Evolutionary conservation across 2,329 filamentous ascomycete species (phyloP).

Genomic region (Verticillium klebahnii): DNA sequence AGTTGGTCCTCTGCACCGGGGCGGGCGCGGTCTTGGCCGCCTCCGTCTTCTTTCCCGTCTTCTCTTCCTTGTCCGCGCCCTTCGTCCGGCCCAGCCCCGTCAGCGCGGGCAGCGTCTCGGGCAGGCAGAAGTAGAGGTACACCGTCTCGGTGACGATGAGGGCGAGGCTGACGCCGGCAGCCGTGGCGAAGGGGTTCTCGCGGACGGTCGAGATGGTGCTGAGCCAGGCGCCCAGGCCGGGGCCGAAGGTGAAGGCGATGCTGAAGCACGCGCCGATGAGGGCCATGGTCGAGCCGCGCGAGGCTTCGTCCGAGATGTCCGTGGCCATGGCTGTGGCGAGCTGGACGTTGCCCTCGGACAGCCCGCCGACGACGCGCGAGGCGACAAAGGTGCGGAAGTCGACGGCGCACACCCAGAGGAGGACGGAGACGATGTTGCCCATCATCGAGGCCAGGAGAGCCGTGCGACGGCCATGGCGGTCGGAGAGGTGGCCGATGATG

Average conservation of each 20-base stretch:
- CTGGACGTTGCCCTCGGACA: slow-evolving; percentile 97
- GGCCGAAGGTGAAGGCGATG: slow-evolving; percentile 94
- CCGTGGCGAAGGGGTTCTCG: slow-evolving; percentile 89
- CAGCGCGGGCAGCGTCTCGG: slow-evolving; percentile 74
- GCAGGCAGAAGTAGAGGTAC: slow-evolving; percentile 79
- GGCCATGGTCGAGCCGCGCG: slow-evolving; percentile 88
- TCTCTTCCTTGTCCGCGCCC: slow-evolving; percentile 19
- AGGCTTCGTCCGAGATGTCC: slow-evolving; percentile 83
- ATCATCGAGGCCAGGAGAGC: slow-evolving; percentile 88
- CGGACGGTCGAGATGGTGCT: slow-evolving; percentile 72
- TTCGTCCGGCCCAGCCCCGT: slow-evolving; percentile 24
- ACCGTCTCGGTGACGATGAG: slow-evolving; percentile 82
- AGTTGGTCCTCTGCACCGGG: slow-evolving; percentile 64
- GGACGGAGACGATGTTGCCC: slow-evolving; percentile 88
- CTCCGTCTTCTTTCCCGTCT: slow-evolving; percentile 20
- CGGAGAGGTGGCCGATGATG: slow-evolving; percentile 82
- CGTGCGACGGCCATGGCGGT: slow-evolving; percentile 79
- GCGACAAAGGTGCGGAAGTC: slow-evolving; percentile 95
- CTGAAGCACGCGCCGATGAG: slow-evolving; percentile 95
- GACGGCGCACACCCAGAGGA: slow-evolving; percentile 88
- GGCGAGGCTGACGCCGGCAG: slow-evolving; percentile 80
- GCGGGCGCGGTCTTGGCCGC: slow-evolving; percentile 3
- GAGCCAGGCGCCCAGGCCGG: slow-evolving; percentile 83
- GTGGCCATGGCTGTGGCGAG: slow-evolving; percentile 94
- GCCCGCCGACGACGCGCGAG: slow-evolving; percentile 84